Percentiles rank a stretch among this genome's conserved stretches.
These are phyloP conservation scores for Ustilago crameri DNA, from an alignment of 1,284 basidiomycete genomes.

Conservation along the genomic window DNA sequence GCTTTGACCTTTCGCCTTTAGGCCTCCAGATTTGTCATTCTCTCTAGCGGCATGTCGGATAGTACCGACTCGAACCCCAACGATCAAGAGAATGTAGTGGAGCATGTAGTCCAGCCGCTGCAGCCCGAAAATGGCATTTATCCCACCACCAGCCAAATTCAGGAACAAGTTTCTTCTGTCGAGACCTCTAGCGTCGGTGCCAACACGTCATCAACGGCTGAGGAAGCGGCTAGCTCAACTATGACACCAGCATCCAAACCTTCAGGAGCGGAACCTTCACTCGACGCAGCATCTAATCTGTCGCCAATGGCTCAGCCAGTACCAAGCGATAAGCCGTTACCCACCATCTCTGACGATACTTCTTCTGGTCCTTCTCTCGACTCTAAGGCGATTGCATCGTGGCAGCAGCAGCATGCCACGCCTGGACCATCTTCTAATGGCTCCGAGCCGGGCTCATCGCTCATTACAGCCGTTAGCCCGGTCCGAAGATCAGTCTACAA, in stretches of 20 bases:
- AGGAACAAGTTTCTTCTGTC: background rate
- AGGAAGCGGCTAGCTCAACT: constrained; percentile 4
- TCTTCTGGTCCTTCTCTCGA: constrained; percentile 6
- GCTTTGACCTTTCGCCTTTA: no score
- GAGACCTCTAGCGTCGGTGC: background rate
- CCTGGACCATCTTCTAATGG: constrained; percentile 9
- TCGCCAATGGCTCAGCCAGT: background rate
- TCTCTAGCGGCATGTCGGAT: constrained; percentile 26
- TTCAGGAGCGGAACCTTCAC: background rate
- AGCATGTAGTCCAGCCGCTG: background rate
- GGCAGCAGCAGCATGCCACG: constrained; percentile 7
- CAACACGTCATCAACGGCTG: background rate
- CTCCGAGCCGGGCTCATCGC: constrained; percentile 22
- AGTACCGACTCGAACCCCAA: constrained; percentile 3
- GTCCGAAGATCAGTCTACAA: constrained; percentile 50
- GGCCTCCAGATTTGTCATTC: no score
- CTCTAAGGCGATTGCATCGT: constrained; percentile 8
- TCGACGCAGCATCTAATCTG: background rate
- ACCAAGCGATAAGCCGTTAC: constrained; percentile 22
- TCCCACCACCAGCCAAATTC: background rate
- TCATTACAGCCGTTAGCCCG: constrained; percentile 36
- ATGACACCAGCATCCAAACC: constrained; percentile 12
- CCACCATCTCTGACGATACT: constrained; percentile 2
- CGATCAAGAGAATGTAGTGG: constrained; percentile 2
- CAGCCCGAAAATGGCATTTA: background rate